Percentiles rank a stretch among this genome's conserved stretches.
These are phyloP conservation scores for Torulaspora indica DNA, from an alignment of 805 yeast species.

Conservation along the genomic window DNA sequence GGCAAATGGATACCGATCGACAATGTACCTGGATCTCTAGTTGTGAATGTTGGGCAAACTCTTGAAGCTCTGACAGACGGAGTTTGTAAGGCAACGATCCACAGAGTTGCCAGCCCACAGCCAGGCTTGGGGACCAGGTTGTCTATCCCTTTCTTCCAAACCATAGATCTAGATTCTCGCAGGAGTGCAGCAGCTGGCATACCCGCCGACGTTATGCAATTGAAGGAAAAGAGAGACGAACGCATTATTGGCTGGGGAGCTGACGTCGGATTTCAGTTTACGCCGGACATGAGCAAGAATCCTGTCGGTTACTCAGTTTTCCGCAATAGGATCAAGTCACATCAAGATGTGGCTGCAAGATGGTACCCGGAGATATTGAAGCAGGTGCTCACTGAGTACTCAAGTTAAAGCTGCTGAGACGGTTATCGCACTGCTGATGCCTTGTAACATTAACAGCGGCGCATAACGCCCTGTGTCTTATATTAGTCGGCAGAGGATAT, in stretches of 20 bases:
- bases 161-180: conserved; percentile 16
- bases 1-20: conserved; percentile 56
- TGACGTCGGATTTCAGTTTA: conserved; percentile 20
- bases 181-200: conserved; percentile 12
- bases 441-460: no score
- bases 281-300: conserved; percentile 16
- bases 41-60: conserved; percentile 58
- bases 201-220: conserved; percentile 11
- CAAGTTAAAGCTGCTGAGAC: neutral
- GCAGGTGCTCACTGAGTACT: conserved; percentile 13
- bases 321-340: conserved; percentile 40
- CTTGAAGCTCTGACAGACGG: conserved; percentile 57
- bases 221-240: conserved; percentile 19
- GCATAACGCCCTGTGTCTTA: no score
- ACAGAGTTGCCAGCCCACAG: conserved; percentile 46
- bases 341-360: conserved; percentile 38
- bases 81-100: conserved; percentile 56
- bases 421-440: no score
- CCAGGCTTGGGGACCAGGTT: conserved; percentile 27
- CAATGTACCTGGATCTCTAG: conserved; percentile 45
- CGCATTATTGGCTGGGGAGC: conserved; percentile 17
- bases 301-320: conserved; percentile 40
- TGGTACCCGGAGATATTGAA: conserved; percentile 38
- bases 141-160: conserved; percentile 26
- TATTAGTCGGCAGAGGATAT: no score